A percentile compares a stretch with the other conserved stretches of the same genome.
These are phyloP conservation scores for Trichoderma pleuroti DNA, from an alignment of 2,329 filamentous ascomycete species.

Conservation along the genomic window DNA sequence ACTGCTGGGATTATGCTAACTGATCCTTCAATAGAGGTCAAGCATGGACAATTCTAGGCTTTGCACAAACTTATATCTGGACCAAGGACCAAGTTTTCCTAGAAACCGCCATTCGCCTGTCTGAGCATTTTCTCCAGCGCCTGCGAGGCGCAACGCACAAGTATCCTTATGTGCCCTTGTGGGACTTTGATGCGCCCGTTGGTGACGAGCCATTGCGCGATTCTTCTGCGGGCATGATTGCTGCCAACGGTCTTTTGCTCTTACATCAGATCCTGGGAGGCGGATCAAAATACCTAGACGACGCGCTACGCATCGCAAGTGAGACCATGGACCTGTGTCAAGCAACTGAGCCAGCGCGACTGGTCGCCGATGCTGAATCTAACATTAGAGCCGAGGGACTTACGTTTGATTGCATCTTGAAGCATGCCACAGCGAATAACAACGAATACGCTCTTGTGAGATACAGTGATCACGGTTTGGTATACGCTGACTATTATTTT, in stretches of 20 bases:
- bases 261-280: slow-evolving; percentile 34
- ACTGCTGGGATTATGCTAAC: background rate
- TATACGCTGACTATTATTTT: slow-evolving; percentile 49
- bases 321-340: slow-evolving; percentile 32
- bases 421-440: slow-evolving; percentile 34
- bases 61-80: slow-evolving; percentile 45
- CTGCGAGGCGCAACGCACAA: slow-evolving; percentile 25
- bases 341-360: slow-evolving; percentile 26
- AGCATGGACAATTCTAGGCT: slow-evolving; percentile 48
- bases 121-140: slow-evolving; percentile 45
- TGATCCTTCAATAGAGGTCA: slow-evolving; percentile 34
- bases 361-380: background rate
- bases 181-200: slow-evolving; percentile 41
- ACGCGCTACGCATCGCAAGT: slow-evolving; percentile 29
- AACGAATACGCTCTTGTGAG: slow-evolving; percentile 26
- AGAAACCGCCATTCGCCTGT: slow-evolving; percentile 40
- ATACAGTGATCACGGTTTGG: slow-evolving; percentile 40
- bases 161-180: slow-evolving; percentile 29
- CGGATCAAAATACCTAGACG: slow-evolving; percentile 25
- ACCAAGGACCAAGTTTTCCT: slow-evolving; percentile 42
- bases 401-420: slow-evolving; percentile 33
- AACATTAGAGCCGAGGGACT: slow-evolving; percentile 14
- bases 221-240: slow-evolving; percentile 38
- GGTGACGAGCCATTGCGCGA: slow-evolving; percentile 33
- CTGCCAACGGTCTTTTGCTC: slow-evolving; percentile 41